phyloP scores from a whole-genome alignment of 2,329 filamentous ascomycete genomes.

The Arthrobotrys sinensis region DNA sequence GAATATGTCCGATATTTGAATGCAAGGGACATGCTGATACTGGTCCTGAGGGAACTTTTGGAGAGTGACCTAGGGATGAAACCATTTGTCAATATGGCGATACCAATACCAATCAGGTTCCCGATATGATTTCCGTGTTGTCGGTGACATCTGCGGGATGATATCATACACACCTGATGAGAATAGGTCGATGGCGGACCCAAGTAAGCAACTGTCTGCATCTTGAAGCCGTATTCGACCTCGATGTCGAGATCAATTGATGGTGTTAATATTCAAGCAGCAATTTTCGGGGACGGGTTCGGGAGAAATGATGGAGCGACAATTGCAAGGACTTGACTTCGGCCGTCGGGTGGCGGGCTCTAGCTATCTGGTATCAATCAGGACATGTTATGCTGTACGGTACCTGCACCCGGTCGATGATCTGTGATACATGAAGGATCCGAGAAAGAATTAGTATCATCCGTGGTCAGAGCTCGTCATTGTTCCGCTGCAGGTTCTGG shows the following conservation, averaged over 20 bases:
- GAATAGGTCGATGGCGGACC: constrained; percentile 79
- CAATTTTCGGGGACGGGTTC: background rate
- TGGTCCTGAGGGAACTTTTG: constrained; percentile 66
- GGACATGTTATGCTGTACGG: background rate
- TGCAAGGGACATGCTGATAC: constrained; percentile 43
- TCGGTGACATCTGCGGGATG: constrained; percentile 26
- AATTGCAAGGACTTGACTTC: constrained; percentile 3
- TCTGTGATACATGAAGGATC: constrained; percentile 19
- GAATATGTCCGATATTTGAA: constrained; percentile 78
- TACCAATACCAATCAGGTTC: background rate
- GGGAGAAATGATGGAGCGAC: background rate
- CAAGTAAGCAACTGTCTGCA: constrained; percentile 72
- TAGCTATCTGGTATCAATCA: background rate
- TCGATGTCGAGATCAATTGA: constrained; percentile 31
- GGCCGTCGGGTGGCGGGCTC: background rate
- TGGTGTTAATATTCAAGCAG: constrained; percentile 20
- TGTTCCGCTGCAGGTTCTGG: background rate
- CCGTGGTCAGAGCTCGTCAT: constrained; percentile 26
- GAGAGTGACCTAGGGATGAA: constrained; percentile 64
- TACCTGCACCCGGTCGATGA: background rate
- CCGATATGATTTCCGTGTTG: background rate
- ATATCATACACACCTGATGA: constrained; percentile 73
- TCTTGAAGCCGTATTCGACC: constrained; percentile 31
- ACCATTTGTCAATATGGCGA: constrained; percentile 3
- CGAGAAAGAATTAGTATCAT: background rate